Conservation (phyloP, 495 filamentous ascomycete genomes). For the Hyaloscypha hepaticicola region DNA sequence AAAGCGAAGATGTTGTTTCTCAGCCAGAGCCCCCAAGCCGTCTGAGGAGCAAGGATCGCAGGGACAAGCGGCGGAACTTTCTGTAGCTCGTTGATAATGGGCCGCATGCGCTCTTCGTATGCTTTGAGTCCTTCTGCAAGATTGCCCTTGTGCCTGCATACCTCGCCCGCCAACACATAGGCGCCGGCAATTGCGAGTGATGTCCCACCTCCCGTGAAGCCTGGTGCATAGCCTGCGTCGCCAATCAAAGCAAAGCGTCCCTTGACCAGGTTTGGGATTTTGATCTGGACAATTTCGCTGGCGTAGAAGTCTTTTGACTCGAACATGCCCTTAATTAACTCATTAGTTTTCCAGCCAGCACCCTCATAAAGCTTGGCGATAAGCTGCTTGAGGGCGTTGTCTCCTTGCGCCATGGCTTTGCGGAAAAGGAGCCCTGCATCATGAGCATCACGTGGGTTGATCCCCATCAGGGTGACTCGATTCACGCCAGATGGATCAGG, state of each 20-base stretch:
- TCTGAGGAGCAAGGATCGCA: neutral
- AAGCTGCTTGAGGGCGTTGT: constrained; percentile 42
- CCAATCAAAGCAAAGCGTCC: constrained; percentile 44
- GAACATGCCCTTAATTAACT: constrained; percentile 39
- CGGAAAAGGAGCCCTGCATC: constrained; percentile 37
- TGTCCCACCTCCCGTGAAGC: constrained; percentile 52
- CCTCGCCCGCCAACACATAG: constrained; percentile 53
- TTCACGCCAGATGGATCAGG: constrained; percentile 34
- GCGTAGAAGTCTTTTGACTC: constrained; percentile 52
- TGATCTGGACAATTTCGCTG: constrained; percentile 33
- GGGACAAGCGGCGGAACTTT: constrained; percentile 7
- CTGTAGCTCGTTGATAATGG: constrained; percentile 38
- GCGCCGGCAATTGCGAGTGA: constrained; percentile 45
- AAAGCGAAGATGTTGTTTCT: constrained; percentile 27
- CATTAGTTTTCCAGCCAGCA: constrained; percentile 45
- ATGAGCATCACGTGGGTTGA: constrained; percentile 32
- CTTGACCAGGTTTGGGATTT: constrained; percentile 42
- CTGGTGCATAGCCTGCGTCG: constrained; percentile 37
- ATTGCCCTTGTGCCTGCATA: constrained; percentile 38
- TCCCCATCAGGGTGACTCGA: constrained; percentile 36
- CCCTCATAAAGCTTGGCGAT: constrained; percentile 40
- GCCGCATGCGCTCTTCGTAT: constrained; percentile 44
- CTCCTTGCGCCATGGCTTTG: constrained; percentile 40
- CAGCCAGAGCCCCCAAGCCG: constrained; percentile 3
- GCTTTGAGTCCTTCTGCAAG: constrained; percentile 27